phyloP scores from a whole-genome alignment of 495 filamentous ascomycete species.

The Penicillium paradoxum region DNA sequence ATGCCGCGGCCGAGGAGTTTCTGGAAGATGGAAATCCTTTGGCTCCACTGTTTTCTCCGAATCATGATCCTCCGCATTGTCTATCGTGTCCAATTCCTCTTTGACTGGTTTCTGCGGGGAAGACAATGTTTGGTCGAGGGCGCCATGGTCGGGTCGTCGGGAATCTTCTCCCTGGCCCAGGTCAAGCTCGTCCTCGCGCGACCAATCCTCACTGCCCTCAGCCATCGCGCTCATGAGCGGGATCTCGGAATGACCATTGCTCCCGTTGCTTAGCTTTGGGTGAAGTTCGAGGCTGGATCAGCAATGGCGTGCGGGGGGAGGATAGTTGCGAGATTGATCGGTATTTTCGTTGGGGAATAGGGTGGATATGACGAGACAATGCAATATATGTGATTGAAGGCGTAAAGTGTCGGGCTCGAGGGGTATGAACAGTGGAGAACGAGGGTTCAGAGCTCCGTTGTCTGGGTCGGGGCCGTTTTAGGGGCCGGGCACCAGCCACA shows the following conservation, averaged over 20 bases:
- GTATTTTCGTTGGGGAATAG: background rate
- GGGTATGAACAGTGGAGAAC: conserved; percentile 25
- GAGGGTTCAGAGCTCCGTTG: conserved; percentile 18
- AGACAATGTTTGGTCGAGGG: conserved; percentile 15
- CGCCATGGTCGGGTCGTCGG: conserved; percentile 21
- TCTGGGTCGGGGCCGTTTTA: conserved; percentile 20
- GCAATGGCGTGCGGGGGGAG: conserved; percentile 2
- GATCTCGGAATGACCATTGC: conserved; percentile 43
- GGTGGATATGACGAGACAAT: background rate
- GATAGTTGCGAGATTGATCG: background rate
- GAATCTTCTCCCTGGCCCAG: conserved; percentile 35
- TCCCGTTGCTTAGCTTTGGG: conserved; percentile 16
- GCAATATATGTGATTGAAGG: background rate
- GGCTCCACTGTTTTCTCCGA: conserved; percentile 17
- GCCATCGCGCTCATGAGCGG: conserved; percentile 49
- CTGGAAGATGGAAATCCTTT: conserved; percentile 12
- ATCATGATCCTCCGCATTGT: conserved; percentile 21
- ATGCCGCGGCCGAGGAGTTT: conserved; percentile 22
- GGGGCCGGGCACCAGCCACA: conserved; percentile 18
- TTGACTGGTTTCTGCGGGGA: conserved; percentile 19
- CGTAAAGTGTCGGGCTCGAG: conserved; percentile 17
- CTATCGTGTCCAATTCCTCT: conserved; percentile 28
- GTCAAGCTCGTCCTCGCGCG: conserved; percentile 47
- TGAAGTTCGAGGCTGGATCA: conserved; percentile 9
- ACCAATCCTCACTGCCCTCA: conserved; percentile 43